These are phyloP conservation scores for Darksidea phi DNA, from an alignment of 495 filamentous ascomycete species.

Conservation along the genomic window DNA sequence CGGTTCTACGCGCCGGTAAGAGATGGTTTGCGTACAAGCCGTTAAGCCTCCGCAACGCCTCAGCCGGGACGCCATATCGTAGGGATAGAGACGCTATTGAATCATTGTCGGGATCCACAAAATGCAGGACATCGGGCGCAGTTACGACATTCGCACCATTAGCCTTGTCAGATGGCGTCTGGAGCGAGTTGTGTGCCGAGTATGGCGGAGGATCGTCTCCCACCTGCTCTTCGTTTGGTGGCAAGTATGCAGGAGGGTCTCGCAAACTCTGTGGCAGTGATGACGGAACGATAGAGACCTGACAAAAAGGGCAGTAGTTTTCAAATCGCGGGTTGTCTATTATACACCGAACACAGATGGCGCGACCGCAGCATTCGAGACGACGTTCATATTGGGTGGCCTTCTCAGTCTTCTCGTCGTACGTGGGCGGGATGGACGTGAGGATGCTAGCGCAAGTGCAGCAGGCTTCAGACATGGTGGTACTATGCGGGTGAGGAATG, in stretches of 20 bases:
- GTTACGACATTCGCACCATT: slow-evolving; percentile 29
- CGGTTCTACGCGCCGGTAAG: slow-evolving; percentile 60
- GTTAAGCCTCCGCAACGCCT: slow-evolving; percentile 59
- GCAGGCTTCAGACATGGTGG: slow-evolving; percentile 51
- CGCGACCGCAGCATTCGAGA: slow-evolving; percentile 63
- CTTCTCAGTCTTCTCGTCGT: slow-evolving; percentile 56
- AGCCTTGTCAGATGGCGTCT: slow-evolving; percentile 38
- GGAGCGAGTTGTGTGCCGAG: slow-evolving; percentile 36
- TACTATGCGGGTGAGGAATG: not conserved
- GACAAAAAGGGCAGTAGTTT: slow-evolving; percentile 66
- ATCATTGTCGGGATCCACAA: slow-evolving; percentile 62
- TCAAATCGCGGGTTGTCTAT: slow-evolving; percentile 66
- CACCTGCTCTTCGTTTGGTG: slow-evolving; percentile 31
- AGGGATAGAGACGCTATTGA: slow-evolving; percentile 63
- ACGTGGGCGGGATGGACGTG: slow-evolving; percentile 43
- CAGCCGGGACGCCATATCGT: slow-evolving; percentile 61
- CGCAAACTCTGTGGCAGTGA: slow-evolving; percentile 56
- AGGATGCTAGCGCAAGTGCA: slow-evolving; percentile 66
- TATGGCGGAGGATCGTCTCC: slow-evolving; percentile 41
- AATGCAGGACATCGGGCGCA: slow-evolving; percentile 63
- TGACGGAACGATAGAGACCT: slow-evolving; percentile 52
- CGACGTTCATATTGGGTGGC: slow-evolving; percentile 51
- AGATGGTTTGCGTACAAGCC: slow-evolving; percentile 64
- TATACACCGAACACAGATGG: slow-evolving; percentile 68
- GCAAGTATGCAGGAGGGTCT: slow-evolving; percentile 60